Conservation (phyloP, 202 grass and related monocot species). For the Setaria italica region DNA sequence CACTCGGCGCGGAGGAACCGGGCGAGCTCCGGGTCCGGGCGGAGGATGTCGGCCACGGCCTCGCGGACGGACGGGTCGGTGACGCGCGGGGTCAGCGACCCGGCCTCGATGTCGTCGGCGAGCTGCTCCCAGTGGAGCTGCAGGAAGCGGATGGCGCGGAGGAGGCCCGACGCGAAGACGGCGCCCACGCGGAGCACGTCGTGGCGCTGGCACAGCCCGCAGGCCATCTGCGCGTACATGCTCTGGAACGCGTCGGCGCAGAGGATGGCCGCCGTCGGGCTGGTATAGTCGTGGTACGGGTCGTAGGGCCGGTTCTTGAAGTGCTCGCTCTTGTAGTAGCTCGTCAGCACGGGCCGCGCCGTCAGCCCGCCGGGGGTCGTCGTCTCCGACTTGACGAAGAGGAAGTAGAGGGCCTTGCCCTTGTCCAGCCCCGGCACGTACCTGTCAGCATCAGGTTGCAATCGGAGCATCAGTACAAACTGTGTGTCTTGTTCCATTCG, state of each 20-base stretch:
- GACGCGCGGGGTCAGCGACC: constrained; percentile 45
- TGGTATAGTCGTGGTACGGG: constrained; percentile 66
- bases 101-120: constrained; percentile 54
- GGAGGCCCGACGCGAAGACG: constrained; percentile 75
- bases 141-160: constrained; percentile 78
- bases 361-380: constrained; percentile 71
- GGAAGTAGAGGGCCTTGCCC: constrained; percentile 86
- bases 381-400: constrained; percentile 88
- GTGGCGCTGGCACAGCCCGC: constrained; percentile 69
- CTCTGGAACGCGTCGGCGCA: constrained; percentile 75
- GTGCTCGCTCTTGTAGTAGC: constrained; percentile 89
- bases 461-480: neutral
- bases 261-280: constrained; percentile 62
- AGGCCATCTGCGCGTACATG: constrained; percentile 77
- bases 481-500: neutral
- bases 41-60: constrained; percentile 48
- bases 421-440: constrained; percentile 78
- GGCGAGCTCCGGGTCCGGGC: constrained; percentile 60
- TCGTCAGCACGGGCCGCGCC: constrained; percentile 80
- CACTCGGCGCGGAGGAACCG: constrained; percentile 56
- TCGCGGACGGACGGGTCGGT: constrained; percentile 56
- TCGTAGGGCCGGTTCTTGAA: constrained; percentile 76
- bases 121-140: constrained; percentile 75
- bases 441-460: constrained; percentile 29
- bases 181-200: constrained; percentile 79